phyloP scores from a whole-genome alignment of 2,329 filamentous ascomycete genomes.

The Nannizzia gypsea region DNA sequence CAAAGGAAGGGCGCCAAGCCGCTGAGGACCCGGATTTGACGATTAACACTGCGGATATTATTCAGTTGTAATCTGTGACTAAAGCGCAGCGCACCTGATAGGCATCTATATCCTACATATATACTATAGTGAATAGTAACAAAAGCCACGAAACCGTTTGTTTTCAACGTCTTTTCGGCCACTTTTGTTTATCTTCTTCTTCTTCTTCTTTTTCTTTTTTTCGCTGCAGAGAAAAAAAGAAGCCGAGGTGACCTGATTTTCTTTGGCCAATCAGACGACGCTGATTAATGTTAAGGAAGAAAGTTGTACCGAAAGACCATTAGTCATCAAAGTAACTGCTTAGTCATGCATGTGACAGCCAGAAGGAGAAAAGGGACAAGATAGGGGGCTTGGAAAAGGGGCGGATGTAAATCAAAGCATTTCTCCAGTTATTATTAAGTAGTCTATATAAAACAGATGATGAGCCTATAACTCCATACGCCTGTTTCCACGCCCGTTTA shows the following conservation, averaged over 20 bases:
- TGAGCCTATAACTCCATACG: neutral
- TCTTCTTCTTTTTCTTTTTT: neutral
- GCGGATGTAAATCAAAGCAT: no score
- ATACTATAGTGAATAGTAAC: no score
- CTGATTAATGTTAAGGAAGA: neutral
- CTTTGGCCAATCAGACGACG: neutral
- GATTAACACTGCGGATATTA: no score
- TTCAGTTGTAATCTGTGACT: no score
- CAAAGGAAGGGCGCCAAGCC: no score
- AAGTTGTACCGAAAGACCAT: neutral
- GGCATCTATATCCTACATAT: no score
- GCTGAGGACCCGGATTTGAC: no score
- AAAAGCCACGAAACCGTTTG: no score
- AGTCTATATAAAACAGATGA: neutral
- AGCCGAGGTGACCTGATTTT: neutral
- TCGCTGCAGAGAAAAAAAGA: neutral
- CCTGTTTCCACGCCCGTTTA: slow-evolving; percentile 9
- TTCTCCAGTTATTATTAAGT: no score
- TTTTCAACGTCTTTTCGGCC: neutral
- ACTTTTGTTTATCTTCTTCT: neutral
- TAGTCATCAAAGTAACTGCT: neutral
- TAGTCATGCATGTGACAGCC: neutral
- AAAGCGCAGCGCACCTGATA: no score
- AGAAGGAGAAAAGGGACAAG: neutral
- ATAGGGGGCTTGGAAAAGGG: no score